Evolutionary conservation across 768 basidiomycete genomes (phyloP).

Genomic region (Lactarius trivialis): DNA sequence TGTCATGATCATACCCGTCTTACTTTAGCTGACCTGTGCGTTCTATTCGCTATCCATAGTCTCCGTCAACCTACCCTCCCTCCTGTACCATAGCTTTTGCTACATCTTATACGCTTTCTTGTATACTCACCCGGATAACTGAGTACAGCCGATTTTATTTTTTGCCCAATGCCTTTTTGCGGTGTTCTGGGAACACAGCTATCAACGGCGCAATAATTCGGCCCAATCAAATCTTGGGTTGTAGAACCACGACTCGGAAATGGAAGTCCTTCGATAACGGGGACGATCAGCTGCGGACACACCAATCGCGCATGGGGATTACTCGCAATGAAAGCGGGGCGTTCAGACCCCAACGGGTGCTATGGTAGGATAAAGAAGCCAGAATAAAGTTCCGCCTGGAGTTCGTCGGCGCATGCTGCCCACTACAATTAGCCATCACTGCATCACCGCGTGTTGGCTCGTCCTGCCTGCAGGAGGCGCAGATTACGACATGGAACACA

Average conservation of each 20-base stretch:
- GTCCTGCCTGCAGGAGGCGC: not conserved
- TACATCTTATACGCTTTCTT: not conserved
- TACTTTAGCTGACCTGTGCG: not conserved
- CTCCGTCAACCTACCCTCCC: not conserved
- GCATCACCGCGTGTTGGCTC: not conserved
- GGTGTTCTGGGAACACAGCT: not conserved
- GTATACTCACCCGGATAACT: not conserved
- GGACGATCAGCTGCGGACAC: not conserved
- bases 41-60: not conserved
- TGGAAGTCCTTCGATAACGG: not conserved
- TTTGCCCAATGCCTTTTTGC: not conserved
- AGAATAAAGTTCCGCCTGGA: not conserved
- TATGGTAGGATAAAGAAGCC: not conserved
- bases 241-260: not conserved
- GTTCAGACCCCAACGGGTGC: not conserved
- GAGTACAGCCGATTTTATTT: not conserved
- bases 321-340: not conserved
- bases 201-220: not conserved
- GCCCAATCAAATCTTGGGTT: not conserved
- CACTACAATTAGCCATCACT: not conserved
- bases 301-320: too few relatives aligned
- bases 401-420: not conserved
- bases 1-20: not conserved
- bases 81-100: not conserved
- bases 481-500: not conserved